Evolutionary conservation across 2,329 filamentous ascomycete species (phyloP).

Genomic region (Aspergillus alliaceus): DNA sequence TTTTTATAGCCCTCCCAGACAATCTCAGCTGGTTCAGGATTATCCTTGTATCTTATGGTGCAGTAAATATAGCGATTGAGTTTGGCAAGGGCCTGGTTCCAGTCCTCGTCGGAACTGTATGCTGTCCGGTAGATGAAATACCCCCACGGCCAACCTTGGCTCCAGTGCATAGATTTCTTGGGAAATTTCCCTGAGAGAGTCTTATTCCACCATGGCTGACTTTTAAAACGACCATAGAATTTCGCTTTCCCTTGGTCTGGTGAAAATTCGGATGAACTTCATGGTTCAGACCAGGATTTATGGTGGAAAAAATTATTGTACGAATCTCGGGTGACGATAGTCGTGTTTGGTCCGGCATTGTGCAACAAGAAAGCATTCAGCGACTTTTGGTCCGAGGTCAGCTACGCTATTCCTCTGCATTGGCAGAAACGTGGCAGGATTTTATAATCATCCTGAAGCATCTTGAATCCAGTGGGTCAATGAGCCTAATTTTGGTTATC

Average conservation of each 20-base stretch:
- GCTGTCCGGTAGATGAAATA: background rate
- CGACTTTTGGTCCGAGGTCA: no score
- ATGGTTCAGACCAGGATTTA: background rate
- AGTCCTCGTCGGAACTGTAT: background rate
- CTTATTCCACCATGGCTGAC: background rate
- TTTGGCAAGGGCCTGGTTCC: background rate
- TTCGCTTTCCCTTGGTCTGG: background rate
- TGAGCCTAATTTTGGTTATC: no score
- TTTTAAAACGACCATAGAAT: background rate
- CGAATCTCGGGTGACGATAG: background rate
- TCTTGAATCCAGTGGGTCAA: no score
- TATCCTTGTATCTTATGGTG: background rate
- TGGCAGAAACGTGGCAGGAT: no score
- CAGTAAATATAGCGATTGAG: background rate
- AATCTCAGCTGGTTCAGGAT: background rate
- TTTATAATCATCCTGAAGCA: no score
- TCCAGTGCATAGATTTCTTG: background rate
- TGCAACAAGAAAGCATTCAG: no score
- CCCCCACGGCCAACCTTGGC: background rate
- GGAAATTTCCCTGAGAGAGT: background rate
- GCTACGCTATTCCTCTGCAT: no score
- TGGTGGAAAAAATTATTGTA: background rate
- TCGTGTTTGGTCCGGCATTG: background rate
- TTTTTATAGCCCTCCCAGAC: background rate
- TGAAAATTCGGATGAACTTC: background rate